Conservation (phyloP, 768 basidiomycete genomes). For the Termitomyces eurrhizus region DNA sequence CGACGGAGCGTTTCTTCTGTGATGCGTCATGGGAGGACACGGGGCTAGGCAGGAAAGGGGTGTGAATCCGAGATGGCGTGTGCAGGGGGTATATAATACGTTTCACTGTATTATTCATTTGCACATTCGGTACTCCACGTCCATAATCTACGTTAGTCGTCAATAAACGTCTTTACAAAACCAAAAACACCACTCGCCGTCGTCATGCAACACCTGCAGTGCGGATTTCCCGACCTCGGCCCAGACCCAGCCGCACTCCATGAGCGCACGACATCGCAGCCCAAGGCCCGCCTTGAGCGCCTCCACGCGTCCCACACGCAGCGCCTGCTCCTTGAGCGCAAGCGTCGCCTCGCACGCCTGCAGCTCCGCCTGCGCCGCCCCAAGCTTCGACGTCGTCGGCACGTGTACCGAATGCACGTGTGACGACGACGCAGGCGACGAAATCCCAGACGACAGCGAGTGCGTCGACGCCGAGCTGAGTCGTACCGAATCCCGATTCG, state of each 20-base stretch:
- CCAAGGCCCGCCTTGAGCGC: conserved; percentile 61
- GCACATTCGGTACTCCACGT: no score
- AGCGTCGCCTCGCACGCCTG: conserved; percentile 81
- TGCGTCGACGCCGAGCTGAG: conserved; percentile 41
- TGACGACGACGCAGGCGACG: conserved; percentile 14
- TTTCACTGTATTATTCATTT: background rate
- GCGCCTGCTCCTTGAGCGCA: conserved; percentile 62
- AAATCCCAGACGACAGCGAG: conserved; percentile 32
- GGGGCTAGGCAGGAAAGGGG: conserved; percentile 9
- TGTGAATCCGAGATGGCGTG: conserved; percentile 37
- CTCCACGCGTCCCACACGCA: conserved; percentile 47
- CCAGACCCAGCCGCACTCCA: conserved; percentile 69
- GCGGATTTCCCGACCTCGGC: conserved; percentile 56
- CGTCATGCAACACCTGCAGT: conserved; percentile 30
- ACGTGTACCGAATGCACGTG: conserved; percentile 8
- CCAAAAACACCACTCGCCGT: background rate
- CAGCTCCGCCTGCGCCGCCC: conserved; percentile 67
- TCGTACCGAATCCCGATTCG: conserved; percentile 29
- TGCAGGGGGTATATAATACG: conserved; percentile 44
- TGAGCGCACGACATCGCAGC: conserved; percentile 58
- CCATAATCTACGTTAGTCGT: no score
- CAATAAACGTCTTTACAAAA: background rate
- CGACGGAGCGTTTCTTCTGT: background rate
- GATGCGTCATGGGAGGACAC: conserved; percentile 3
- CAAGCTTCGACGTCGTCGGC: conserved; percentile 44